These are phyloP conservation scores for Capsicum baccatum DNA, from an alignment of 257 asterid genomes.

Conservation along the genomic window DNA sequence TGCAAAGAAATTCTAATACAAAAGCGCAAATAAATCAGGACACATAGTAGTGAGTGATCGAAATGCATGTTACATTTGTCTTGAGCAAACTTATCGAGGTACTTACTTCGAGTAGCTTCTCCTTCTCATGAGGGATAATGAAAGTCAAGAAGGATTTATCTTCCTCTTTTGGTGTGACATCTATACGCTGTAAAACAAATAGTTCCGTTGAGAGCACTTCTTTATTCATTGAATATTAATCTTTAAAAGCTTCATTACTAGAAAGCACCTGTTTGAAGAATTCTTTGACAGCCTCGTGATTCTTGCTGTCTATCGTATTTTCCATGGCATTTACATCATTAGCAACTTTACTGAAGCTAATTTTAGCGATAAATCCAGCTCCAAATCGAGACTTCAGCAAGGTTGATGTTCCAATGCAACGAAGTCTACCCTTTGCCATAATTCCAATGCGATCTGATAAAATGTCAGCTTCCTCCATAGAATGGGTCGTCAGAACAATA, in stretches of 20 bases:
- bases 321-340: slow-evolving; percentile 9
- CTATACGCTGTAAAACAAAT: slow-evolving; percentile 35
- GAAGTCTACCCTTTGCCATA: slow-evolving; percentile 51
- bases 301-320: slow-evolving; percentile 11
- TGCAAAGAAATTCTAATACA: slow-evolving; percentile 41
- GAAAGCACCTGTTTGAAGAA: slow-evolving; percentile 42
- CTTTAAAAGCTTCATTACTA: not conserved
- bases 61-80: not conserved
- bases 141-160: slow-evolving; percentile 35
- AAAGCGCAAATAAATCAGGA: slow-evolving; percentile 1
- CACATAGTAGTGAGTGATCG: not conserved
- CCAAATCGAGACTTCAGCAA: slow-evolving; percentile 47
- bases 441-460: slow-evolving; percentile 52
- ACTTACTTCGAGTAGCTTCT: slow-evolving; percentile 40
- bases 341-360: slow-evolving; percentile 34
- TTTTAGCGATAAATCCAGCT: slow-evolving; percentile 41
- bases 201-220: not conserved
- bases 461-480: slow-evolving; percentile 53
- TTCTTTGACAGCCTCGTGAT: slow-evolving; percentile 37
- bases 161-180: slow-evolving; percentile 40
- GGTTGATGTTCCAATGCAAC: slow-evolving; percentile 52
- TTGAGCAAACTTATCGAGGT: not conserved
- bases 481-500: slow-evolving; percentile 48
- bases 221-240: not conserved
- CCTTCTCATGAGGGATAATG: slow-evolving; percentile 39